Percentiles rank a stretch among this genome's conserved stretches.
Evolutionary conservation across 768 basidiomycete species (phyloP).

Genomic region (Mycena kentingensis): DNA sequence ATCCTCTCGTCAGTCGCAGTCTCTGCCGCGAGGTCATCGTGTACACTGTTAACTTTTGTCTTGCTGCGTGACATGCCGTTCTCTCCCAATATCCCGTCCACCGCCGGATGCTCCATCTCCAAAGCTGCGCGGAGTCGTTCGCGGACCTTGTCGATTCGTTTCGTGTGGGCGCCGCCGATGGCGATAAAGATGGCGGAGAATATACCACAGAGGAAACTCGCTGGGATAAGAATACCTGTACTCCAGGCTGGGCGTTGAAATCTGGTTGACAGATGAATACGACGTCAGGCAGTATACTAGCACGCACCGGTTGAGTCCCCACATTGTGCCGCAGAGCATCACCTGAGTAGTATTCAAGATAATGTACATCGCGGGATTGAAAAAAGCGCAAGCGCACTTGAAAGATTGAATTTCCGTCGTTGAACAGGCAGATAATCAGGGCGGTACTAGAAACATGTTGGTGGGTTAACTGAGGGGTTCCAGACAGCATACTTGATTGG

Average conservation of each 20-base stretch:
- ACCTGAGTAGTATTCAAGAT: constrained; percentile 37
- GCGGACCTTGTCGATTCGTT: constrained; percentile 65
- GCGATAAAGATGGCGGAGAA: constrained; percentile 72
- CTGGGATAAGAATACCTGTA: constrained; percentile 69
- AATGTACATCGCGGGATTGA: neutral
- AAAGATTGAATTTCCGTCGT: constrained; percentile 80
- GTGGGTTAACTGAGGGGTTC: neutral
- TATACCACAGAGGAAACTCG: constrained; percentile 78
- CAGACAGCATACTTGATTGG: constrained; percentile 53
- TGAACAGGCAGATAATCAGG: constrained; percentile 69
- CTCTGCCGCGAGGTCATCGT: constrained; percentile 24
- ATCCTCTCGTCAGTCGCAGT: constrained; percentile 42
- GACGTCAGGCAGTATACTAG: neutral
- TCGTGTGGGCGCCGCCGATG: constrained; percentile 69
- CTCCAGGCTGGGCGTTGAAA: constrained; percentile 71
- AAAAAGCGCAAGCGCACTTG: constrained; percentile 56
- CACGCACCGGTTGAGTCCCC: constrained; percentile 69
- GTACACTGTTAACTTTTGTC: neutral
- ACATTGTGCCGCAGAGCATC: constrained; percentile 76
- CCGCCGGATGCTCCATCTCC: constrained; percentile 29
- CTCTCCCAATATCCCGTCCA: constrained; percentile 2
- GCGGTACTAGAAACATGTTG: constrained; percentile 49
- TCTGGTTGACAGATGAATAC: constrained; percentile 29
- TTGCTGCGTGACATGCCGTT: constrained; percentile 8
- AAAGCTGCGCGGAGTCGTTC: constrained; percentile 56